These are phyloP conservation scores for Beauveria asiatica DNA, from an alignment of 2,329 filamentous ascomycete species.

Conservation along the genomic window DNA sequence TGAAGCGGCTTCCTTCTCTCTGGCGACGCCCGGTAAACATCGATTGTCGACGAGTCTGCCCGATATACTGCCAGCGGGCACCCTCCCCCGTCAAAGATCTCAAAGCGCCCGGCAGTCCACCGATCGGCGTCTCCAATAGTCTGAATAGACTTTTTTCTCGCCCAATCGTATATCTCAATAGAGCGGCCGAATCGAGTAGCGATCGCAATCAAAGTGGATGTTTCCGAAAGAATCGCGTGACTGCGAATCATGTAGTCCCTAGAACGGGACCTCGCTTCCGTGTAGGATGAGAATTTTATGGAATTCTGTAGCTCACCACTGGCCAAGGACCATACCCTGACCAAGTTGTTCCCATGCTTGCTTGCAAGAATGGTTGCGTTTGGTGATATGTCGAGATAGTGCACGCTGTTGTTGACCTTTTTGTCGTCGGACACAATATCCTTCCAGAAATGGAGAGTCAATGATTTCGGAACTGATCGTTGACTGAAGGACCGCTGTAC, in stretches of 20 bases:
- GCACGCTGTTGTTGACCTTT: slow-evolving; percentile 24
- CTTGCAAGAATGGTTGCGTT: slow-evolving; percentile 26
- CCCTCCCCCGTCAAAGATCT: slow-evolving; percentile 25
- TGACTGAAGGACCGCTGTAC: slow-evolving; percentile 1
- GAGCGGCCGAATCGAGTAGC: slow-evolving; percentile 31
- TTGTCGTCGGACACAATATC: slow-evolving; percentile 19
- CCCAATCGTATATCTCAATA: slow-evolving; percentile 33
- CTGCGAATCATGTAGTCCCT: slow-evolving; percentile 35
- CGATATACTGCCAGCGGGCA: slow-evolving; percentile 28
- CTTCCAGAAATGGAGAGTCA: slow-evolving; percentile 14
- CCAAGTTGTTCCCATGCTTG: slow-evolving; percentile 54
- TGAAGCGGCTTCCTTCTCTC: slow-evolving; percentile 29
- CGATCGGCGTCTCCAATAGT: slow-evolving; percentile 28
- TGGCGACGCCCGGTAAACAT: slow-evolving; percentile 24
- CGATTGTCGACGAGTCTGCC: slow-evolving; percentile 23
- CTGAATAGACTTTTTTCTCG: slow-evolving; percentile 30
- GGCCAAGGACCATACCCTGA: slow-evolving; percentile 83
- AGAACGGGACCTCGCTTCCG: slow-evolving; percentile 28
- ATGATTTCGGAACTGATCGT: background rate
- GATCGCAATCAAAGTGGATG: slow-evolving; percentile 29
- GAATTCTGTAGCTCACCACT: slow-evolving; percentile 62
- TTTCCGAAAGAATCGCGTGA: slow-evolving; percentile 32
- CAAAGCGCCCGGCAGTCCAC: slow-evolving; percentile 29
- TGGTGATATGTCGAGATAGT: slow-evolving; percentile 28
- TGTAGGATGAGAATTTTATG: slow-evolving; percentile 32